Evolutionary conservation across 2,329 filamentous ascomycete genomes (phyloP), one percentile per base, ranked within the genome.

Genomic region (Acrocalymma vagum): DNA sequence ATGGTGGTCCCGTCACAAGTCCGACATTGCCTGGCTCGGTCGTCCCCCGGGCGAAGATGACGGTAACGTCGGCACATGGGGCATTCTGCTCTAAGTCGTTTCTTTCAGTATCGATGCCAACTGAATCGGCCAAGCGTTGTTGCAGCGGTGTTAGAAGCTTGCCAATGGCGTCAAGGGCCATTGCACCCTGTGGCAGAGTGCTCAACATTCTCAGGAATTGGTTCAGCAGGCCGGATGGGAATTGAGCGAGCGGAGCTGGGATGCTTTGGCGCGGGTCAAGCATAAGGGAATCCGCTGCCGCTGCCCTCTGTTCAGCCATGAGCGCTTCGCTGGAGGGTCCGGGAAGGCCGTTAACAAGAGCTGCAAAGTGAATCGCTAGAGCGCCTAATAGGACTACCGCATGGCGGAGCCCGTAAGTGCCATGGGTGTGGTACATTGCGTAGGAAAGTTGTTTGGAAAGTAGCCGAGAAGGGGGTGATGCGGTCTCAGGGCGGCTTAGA

Each of bases 11-110:
- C 18, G 69, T 53, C 7, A 69, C 52, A 2, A 53, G 45, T 3
- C 69, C 69, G 55, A 72, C 71, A 42, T 71, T 72, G 2, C 69
- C 69, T 5, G 51, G 26, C 45, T 71, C 69, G 5, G 42, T 53
- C 17, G 63, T 69, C 9, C 68, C 68, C 15, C 68, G 65, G 6
- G 68, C 68, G 37, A 68, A 71, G 29, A 70, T 69, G 29, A 70
- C 62, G 5, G 68, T 70, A 37, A 69, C 37, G 1, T 54, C 52
- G 35, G 68, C 51, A 52, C 68, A 71, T 5, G 31, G 4, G n/a
- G 25, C 28, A 17, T 29, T 30, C 13, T 16, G 26, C 20, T 26
- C 42, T 17, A 45, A n/a, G 26, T 35, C 42, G 20, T 32, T 14
- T 31, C 33, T 37, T n/a, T 13, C 32, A 10, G 39, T 42, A 1